Percentiles rank a stretch among this genome's conserved stretches.
These are phyloP conservation scores for Podospora conica DNA, from an alignment of 495 filamentous ascomycete species.

Conservation along the genomic window DNA sequence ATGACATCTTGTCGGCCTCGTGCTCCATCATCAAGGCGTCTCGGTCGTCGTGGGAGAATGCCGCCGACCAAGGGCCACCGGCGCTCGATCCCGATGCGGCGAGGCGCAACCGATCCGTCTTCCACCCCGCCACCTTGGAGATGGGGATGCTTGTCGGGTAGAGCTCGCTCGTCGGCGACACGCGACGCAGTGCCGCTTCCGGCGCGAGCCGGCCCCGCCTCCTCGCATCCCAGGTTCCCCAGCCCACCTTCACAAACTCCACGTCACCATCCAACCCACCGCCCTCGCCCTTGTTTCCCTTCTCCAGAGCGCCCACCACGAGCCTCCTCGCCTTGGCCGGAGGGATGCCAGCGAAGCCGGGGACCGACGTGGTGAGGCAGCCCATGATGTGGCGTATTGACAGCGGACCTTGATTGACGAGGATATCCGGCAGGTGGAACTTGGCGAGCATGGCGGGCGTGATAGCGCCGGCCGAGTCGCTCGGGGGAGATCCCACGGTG, in stretches of 20 bases:
- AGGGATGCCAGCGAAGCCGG: constrained; percentile 85
- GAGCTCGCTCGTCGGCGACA: constrained; percentile 44
- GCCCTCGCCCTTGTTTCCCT: constrained; percentile 55
- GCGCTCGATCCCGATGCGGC: constrained; percentile 50
- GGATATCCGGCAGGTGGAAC: constrained; percentile 84
- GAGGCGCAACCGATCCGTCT: constrained; percentile 42
- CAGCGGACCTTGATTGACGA: constrained; percentile 80
- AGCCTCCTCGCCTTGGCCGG: constrained; percentile 86
- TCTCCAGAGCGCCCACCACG: constrained; percentile 78
- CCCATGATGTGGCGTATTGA: constrained; percentile 94
- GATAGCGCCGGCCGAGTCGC: constrained; percentile 76
- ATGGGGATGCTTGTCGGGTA: constrained; percentile 63
- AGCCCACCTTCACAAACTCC: constrained; percentile 91
- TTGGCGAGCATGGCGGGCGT: constrained; percentile 82
- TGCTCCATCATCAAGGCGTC: constrained; percentile 73
- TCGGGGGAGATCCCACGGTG: constrained; percentile 43
- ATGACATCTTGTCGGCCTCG: constrained; percentile 94
- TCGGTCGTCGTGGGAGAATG: constrained; percentile 66
- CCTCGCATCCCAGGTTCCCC: constrained; percentile 92
- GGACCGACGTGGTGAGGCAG: constrained; percentile 84
- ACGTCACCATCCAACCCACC: constrained; percentile 71
- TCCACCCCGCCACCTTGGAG: constrained; percentile 44
- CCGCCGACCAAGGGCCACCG: constrained; percentile 38
- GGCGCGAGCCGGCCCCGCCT: constrained; percentile 59
- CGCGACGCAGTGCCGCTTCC: constrained; percentile 39